Percentiles rank a stretch among this genome's conserved stretches.
phyloP scores from a whole-genome alignment of 768 basidiomycete species.

The Lyophyllum shimeji region DNA sequence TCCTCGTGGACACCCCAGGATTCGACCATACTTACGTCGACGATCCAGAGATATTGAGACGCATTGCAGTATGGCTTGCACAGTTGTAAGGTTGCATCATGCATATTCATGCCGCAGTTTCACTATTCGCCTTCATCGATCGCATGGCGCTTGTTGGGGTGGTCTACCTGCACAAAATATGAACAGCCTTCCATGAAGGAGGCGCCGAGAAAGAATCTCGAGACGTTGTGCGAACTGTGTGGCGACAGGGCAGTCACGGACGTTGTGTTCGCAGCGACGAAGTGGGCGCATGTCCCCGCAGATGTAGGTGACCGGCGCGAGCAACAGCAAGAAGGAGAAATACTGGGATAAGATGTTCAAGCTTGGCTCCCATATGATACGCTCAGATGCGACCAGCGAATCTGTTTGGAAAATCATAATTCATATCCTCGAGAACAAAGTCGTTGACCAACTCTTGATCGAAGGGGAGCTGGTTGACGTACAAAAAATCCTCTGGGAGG shows the following conservation, averaged over 20 bases:
- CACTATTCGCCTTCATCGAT: conserved; percentile 2
- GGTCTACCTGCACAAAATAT: conserved; percentile 13
- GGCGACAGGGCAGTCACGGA: conserved; percentile 27
- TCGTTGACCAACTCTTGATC: background rate
- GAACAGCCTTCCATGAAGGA: conserved; percentile 29
- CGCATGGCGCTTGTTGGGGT: conserved; percentile 5
- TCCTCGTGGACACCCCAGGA: conserved; percentile 8
- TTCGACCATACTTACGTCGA: background rate
- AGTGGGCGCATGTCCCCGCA: conserved; percentile 37
- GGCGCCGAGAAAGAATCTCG: conserved; percentile 25
- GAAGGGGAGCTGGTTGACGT: background rate
- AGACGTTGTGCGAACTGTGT: conserved; percentile 32
- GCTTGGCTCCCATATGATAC: conserved; percentile 35
- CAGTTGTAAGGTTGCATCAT: conserved; percentile 21
- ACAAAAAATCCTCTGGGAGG: background rate
- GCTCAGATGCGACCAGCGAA: conserved; percentile 23
- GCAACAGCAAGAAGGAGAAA: conserved; percentile 35
- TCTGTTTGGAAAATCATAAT: background rate
- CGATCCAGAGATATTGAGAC: background rate
- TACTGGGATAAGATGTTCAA: conserved; percentile 45
- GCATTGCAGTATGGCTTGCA: conserved; percentile 6
- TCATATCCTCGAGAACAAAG: background rate
- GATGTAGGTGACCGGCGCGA: conserved; percentile 38
- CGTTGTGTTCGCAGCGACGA: conserved; percentile 35
- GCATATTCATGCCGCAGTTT: conserved; percentile 8